Evolutionary conservation across 345 rosid genomes (phyloP).

Genomic region (Cochlearia excelsa): DNA sequence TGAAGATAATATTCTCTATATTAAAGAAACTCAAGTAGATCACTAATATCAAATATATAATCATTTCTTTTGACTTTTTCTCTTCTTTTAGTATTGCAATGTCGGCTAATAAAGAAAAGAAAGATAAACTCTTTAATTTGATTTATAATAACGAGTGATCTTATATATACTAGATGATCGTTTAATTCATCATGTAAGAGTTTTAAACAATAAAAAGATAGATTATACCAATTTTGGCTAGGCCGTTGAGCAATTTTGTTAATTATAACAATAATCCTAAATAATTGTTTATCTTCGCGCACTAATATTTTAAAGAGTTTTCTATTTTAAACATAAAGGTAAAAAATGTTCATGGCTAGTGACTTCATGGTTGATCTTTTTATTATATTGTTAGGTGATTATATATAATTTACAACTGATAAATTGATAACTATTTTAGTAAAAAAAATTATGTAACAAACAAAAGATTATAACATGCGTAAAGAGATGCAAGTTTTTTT

Average conservation of each 20-base stretch:
- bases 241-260: too few species aligned
- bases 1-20: constrained; percentile 27
- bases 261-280: too few species aligned
- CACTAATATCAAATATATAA: constrained; percentile 11
- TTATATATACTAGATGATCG: too few species aligned
- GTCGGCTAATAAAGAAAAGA: not conserved
- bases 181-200: too few species aligned
- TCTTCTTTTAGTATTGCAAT: not conserved
- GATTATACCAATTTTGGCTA: too few species aligned
- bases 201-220: too few species aligned
- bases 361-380: constrained; percentile 3
- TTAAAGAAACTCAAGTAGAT: constrained; percentile 18
- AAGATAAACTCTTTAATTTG: not conserved
- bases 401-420: not conserved
- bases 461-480: not conserved
- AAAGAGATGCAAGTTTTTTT: constrained; percentile 1
- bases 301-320: too few species aligned
- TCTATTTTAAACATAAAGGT: too few species aligned
- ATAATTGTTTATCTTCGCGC: too few species aligned
- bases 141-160: not conserved
- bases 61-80: constrained; percentile 24
- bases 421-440: too few species aligned
- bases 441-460: too few species aligned
- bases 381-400: constrained; percentile 28
- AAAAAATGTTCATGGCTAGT: not conserved